A percentile compares a stretch with the other conserved stretches of the same genome.
phyloP scores from a whole-genome alignment of 148 eudicot species.

The Amaranthus palmeri region DNA sequence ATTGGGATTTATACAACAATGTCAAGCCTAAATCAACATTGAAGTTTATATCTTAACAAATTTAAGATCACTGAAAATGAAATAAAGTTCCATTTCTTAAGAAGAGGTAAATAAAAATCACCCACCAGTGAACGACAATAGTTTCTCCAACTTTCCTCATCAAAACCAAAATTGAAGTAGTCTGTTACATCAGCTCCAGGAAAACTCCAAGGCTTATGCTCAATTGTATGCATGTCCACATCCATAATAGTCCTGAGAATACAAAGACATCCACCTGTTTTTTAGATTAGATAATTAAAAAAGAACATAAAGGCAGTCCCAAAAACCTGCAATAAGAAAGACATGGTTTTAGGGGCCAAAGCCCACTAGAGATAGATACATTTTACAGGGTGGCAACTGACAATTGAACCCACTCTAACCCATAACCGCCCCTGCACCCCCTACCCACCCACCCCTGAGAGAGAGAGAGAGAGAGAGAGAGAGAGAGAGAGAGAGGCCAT shows the following conservation, averaged over 20 bases:
- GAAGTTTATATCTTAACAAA: background rate
- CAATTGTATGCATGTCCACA: slow-evolving; percentile 27
- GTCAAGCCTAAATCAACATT: too few relatives aligned
- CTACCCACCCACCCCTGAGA: background rate
- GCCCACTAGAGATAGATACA: background rate
- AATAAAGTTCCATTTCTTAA: background rate
- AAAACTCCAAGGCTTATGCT: slow-evolving; percentile 26
- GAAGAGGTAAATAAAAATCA: slow-evolving; percentile 5
- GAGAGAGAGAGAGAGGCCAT: background rate
- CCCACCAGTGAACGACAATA: slow-evolving; percentile 31
- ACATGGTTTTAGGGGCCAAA: background rate
- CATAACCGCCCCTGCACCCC: too few relatives aligned
- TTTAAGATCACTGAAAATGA: background rate
- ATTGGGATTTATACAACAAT: background rate
- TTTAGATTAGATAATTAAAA: background rate
- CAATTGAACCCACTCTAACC: background rate
- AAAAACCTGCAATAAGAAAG: background rate
- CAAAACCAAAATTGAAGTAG: slow-evolving; percentile 29
- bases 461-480: background rate
- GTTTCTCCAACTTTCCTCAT: slow-evolving; percentile 24
- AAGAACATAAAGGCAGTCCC: background rate
- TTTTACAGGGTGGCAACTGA: background rate
- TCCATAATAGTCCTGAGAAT: slow-evolving; percentile 27
- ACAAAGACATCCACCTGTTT: background rate
- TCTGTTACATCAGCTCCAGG: slow-evolving; percentile 29